Evolutionary conservation across 108 stramenopile species (phyloP).

Genomic region (Nitzschia sp.): DNA sequence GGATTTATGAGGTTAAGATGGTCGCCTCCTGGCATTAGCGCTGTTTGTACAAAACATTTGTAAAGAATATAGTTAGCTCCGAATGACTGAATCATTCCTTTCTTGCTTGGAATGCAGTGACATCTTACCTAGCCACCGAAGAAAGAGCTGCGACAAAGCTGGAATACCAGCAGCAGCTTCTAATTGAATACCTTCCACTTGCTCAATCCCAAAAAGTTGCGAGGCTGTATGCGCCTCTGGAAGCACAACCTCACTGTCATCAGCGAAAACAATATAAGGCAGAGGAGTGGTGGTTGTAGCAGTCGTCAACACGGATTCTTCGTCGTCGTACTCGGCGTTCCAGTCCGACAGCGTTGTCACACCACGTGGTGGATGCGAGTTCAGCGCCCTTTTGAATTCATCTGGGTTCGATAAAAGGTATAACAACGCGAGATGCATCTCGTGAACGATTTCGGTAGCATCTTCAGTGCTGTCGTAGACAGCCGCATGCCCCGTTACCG

Average conservation of each 20-base stretch:
- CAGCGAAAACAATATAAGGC: conserved; percentile 81
- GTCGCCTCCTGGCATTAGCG: conserved; percentile 88
- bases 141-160: conserved; percentile 74
- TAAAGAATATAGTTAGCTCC: too few species aligned
- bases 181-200: conserved; percentile 80
- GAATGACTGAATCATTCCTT: too few species aligned
- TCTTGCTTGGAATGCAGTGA: too few species aligned
- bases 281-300: conserved; percentile 50
- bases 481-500: conserved; percentile 25
- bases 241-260: conserved; percentile 85
- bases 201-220: conserved; percentile 87
- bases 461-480: conserved; percentile 27
- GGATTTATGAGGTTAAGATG: conserved; percentile 87
- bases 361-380: conserved; percentile 45
- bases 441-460: conserved; percentile 71
- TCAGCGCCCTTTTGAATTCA: conserved; percentile 73
- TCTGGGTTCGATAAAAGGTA: conserved; percentile 74
- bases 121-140: conserved; percentile 72
- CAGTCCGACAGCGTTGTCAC: conserved; percentile 60
- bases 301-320: conserved; percentile 30
- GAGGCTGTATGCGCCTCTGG: conserved; percentile 85
- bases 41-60: too few species aligned
- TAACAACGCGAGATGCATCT: conserved; percentile 70
- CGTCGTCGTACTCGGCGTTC: conserved; percentile 71
- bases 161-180: conserved; percentile 85